Base-by-base conservation (phyloP, 176 grass and related monocot species). In the Dendrocalamus sinicus region DNA sequence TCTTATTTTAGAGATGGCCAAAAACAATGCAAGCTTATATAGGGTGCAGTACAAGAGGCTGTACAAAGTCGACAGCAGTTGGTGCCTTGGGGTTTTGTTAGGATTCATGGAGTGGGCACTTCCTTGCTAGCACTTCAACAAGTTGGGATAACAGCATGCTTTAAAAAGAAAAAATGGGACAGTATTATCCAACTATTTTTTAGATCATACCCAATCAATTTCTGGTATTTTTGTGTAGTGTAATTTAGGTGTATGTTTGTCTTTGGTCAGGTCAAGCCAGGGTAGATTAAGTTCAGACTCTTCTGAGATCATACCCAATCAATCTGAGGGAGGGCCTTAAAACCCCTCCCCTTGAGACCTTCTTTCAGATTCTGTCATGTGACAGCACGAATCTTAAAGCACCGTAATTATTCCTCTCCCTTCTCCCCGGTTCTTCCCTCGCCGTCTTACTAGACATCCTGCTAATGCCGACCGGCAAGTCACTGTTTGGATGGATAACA, bases 71-170 rank as follows among this genome's bases (percentile, higher is more conserved):
- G 75, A 30, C 45, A 55, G 0, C 22, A 59, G 6, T 58, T 64
- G 73, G 72, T 52, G 40, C 71, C 39, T 43, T 86, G 74, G 74
- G 16, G 46, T 72, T 83, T 78, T 2, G 5, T 45, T 55, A 45
- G 32, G 61, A 83, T 30, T 63, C 63, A 83, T 67, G 68, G 51
- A 79, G 51, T 80, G 41, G 80, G 63, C 85, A 68, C 74, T 61
- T 83, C 58, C 48, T 68, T 79, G 89, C 60, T 84, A 45, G 89
- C 80, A 84, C 84, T 84, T 84, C 50, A 79, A 2, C 85, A 46
- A 69, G 9, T 32, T 54, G 19, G 44, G 70, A 50, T 39, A 43
- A 52, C 60, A 50, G 20, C 12, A 19, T 67, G n/a, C 61, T 44
- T 28, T 30, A 19, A 12, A 63, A 86, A 43, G 47, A 51, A 45